These are phyloP conservation scores for Cupressus sempervirens DNA, from an alignment of 75 land plant genomes.

Conservation along the genomic window DNA sequence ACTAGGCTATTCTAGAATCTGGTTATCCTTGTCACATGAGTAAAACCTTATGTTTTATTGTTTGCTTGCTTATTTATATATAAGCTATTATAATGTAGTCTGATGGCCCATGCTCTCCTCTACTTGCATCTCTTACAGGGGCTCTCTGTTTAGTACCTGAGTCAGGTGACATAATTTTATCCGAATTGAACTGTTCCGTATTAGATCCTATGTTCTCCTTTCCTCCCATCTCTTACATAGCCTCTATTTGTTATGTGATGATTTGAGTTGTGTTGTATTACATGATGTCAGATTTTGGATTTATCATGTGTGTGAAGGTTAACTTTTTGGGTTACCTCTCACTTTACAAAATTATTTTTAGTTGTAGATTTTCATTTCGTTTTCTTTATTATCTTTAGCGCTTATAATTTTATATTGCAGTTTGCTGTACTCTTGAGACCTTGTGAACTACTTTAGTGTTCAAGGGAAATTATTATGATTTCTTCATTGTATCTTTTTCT, in stretches of 20 bases:
- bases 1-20: no score
- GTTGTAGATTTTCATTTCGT: no score
- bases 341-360: no score
- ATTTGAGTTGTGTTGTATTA: background rate
- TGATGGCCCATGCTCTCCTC: background rate
- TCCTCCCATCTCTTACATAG: background rate
- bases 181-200: background rate
- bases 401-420: background rate
- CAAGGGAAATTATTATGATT: background rate
- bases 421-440: background rate
- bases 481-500: background rate
- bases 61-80: no score
- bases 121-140: background rate
- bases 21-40: no score
- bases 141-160: background rate
- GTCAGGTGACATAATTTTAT: background rate
- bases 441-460: background rate
- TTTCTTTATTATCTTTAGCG: background rate
- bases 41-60: no score
- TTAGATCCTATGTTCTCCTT: no score
- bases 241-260: background rate
- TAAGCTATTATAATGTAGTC: no score
- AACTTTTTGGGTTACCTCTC: no score
- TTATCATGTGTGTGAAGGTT: background rate
- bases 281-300: background rate